Conservation (phyloP, 2,329 filamentous ascomycete genomes). For the Graphilbum ipis-grandicollis region DNA sequence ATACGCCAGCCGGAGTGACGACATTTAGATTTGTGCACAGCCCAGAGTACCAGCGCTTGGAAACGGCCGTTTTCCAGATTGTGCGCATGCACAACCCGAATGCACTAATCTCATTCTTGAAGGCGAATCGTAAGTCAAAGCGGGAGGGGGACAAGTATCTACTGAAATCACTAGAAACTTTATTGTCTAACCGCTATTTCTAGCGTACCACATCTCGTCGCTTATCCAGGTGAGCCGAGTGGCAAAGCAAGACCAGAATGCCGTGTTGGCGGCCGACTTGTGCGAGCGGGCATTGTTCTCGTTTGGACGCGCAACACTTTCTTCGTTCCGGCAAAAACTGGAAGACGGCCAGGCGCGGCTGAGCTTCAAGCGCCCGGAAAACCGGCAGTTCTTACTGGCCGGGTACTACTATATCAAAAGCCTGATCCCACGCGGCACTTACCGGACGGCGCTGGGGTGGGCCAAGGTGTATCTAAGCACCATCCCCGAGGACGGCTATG, state of each 20-base stretch:
- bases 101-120: constrained; percentile 59
- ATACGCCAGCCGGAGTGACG: constrained; percentile 25
- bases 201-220: constrained; percentile 78
- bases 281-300: constrained; percentile 84
- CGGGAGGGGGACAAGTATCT: too few relatives aligned
- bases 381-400: constrained; percentile 82
- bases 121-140: constrained; percentile 43
- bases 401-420: constrained; percentile 79
- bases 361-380: constrained; percentile 67
- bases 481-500: constrained; percentile 67
- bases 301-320: constrained; percentile 77
- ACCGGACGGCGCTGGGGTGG: constrained; percentile 87
- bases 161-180: too few relatives aligned
- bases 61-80: constrained; percentile 57
- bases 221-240: constrained; percentile 89
- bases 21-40: constrained; percentile 71
- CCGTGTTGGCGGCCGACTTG: constrained; percentile 69
- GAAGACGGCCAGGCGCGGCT: constrained; percentile 64
- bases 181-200: neutral
- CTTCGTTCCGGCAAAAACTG: constrained; percentile 60
- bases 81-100: constrained; percentile 78
- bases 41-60: constrained; percentile 52
- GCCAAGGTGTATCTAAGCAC: constrained; percentile 66
- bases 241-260: constrained; percentile 75
- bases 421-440: constrained; percentile 79